phyloP scores from a whole-genome alignment of 1,284 basidiomycete genomes.

The Anthracocystis panici-leucophaei region DNA sequence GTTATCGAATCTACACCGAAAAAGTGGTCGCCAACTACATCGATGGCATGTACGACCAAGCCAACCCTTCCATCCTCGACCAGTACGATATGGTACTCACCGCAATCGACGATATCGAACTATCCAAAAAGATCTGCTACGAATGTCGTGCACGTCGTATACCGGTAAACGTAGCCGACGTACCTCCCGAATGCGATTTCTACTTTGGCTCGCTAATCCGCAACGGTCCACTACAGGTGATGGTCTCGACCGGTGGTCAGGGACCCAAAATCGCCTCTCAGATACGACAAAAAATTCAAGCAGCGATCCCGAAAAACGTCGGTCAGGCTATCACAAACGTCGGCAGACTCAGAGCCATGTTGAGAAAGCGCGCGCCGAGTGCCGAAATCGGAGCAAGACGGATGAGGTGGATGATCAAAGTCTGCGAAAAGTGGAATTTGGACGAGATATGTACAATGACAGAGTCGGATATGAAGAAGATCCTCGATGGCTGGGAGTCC shows the following conservation, averaged over 20 bases:
- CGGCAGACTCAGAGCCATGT: conserved; percentile 77
- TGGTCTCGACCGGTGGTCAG: conserved; percentile 95
- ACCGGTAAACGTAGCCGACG: conserved; percentile 95
- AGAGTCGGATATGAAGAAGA: conserved; percentile 71
- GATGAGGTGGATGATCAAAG: conserved; percentile 94
- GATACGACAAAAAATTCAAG: conserved; percentile 80
- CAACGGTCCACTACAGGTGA: conserved; percentile 89
- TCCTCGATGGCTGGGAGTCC: conserved; percentile 69
- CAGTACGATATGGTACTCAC: conserved; percentile 86
- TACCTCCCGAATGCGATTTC: conserved; percentile 89
- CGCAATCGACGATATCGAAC: conserved; percentile 86
- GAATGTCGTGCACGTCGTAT: conserved; percentile 79
- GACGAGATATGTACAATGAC: conserved; percentile 80
- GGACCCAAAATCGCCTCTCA: conserved; percentile 91
- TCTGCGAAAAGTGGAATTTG: conserved; percentile 87
- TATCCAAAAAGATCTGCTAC: conserved; percentile 79
- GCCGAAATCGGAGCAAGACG: conserved; percentile 78
- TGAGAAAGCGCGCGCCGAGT: conserved; percentile 83
- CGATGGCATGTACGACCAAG: conserved; percentile 68
- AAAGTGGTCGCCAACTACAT: conserved; percentile 55
- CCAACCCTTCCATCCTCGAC: conserved; percentile 25
- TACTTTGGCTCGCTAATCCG: conserved; percentile 96
- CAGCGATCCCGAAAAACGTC: conserved; percentile 78
- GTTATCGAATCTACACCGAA: conserved; percentile 56
- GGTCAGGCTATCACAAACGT: conserved; percentile 85